phyloP scores from a whole-genome alignment of 148 eudicot genomes.

The Fallopia convolvulus region DNA sequence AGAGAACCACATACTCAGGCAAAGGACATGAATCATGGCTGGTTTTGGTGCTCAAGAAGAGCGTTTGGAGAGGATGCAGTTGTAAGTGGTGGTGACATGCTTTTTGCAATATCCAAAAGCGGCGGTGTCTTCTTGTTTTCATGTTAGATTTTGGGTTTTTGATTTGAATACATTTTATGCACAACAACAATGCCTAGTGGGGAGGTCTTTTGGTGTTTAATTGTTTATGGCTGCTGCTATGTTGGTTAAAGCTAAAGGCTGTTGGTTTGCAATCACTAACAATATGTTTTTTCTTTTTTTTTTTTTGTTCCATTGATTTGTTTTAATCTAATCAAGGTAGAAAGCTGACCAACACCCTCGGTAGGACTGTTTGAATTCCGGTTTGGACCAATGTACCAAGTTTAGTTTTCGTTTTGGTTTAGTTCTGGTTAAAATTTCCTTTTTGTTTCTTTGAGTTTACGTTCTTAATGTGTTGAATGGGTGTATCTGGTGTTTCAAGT shows the following conservation, averaged over 20 bases:
- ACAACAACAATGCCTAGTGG: constrained; percentile 1
- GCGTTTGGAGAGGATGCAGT: not conserved
- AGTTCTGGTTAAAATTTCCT: no score
- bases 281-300: not conserved
- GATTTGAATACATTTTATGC: not conserved
- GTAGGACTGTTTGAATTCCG: not conserved
- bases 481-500: no score
- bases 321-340: not conserved
- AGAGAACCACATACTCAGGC: constrained; percentile 1
- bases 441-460: no score
- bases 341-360: not conserved
- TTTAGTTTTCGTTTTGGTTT: no score
- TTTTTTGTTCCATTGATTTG: not conserved
- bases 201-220: constrained; percentile 5
- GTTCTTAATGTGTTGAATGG: not conserved
- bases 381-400: no score
- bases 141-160: not conserved
- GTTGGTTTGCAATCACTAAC: constrained; percentile 3
- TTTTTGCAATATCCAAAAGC: not conserved
- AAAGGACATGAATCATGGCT: not conserved
- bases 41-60: constrained; percentile 7
- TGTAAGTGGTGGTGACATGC: constrained; percentile 9
- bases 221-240: not conserved
- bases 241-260: not conserved
- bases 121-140: not conserved